Percentiles rank a stretch among this genome's conserved stretches.
These are phyloP conservation scores for Scheffersomyces stambukii DNA, from an alignment of 1,139 yeast genomes.

Conservation along the genomic window DNA sequence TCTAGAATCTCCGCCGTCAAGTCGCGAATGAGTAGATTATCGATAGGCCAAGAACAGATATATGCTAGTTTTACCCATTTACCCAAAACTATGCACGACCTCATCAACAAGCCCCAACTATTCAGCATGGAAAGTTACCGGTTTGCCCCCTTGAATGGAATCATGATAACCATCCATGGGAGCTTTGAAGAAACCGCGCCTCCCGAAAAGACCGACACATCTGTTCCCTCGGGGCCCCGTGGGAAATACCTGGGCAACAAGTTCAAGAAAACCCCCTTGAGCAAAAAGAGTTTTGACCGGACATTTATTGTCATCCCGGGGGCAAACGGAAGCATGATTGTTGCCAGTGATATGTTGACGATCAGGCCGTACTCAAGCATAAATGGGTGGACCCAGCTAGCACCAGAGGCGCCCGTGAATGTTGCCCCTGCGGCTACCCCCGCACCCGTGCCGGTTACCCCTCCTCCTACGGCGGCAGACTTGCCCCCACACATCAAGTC, in stretches of 20 bases:
- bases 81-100: constrained; percentile 73
- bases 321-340: constrained; percentile 63
- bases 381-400: constrained; percentile 49
- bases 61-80: constrained; percentile 55
- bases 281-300: constrained; percentile 81
- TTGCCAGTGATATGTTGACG: constrained; percentile 79
- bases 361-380: constrained; percentile 60
- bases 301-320: constrained; percentile 76
- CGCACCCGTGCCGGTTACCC: constrained; percentile 3
- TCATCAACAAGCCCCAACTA: constrained; percentile 55
- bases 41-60: constrained; percentile 70
- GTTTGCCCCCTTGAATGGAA: constrained; percentile 68
- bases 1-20: constrained; percentile 60
- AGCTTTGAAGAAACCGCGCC: constrained; percentile 64
- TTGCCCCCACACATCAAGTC: constrained; percentile 54
- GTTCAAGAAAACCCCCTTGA: constrained; percentile 40
- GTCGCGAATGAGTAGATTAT: constrained; percentile 53
- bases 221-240: constrained; percentile 19
- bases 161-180: constrained; percentile 79
- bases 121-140: constrained; percentile 81
- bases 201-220: constrained; percentile 34
- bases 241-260: constrained; percentile 23
- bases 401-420: constrained; percentile 3
- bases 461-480: constrained; percentile 28
- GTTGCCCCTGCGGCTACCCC: constrained; percentile 8